Evolutionary conservation across 176 grass and related monocot species (phyloP), one percentile per base, ranked within the genome.

Genomic region (Otatea glauca): DNA sequence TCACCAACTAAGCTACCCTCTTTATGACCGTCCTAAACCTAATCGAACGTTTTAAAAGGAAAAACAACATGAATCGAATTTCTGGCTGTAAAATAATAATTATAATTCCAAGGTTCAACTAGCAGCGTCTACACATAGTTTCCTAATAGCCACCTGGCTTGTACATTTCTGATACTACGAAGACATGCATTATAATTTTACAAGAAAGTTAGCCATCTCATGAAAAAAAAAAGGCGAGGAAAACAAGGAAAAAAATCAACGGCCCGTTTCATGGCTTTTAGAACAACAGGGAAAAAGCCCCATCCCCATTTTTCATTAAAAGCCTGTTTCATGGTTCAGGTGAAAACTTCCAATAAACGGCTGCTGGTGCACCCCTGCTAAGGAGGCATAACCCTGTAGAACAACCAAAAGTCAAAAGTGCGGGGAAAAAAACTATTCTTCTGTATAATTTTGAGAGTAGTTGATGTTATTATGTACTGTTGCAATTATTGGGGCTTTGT

Each of bases 311-410:
- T 75, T 74, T 59, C 14, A 60, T 89, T 14, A 80, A 39, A 89
- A 81, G n/a, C 70, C 50, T 51, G 76, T 49, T 69, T 83, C 85
- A 81, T 68, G 59, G 44, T 86, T 90, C 32, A 82, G 61, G 21
- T 85, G 64, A 73, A 87, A 92, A 64, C 67, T 74, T 75, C 87
- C 67, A 12, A 86, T 39, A 34, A 90, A 90, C 71, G 77, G 75
- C 73, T 90, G 90, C 2, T 77, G 81, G n/a, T 88, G 88, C 50
- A 74, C 80, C 50, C 76, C 69, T 73, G 79, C 82, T 66, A 74
- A 81, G 62, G 83, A 84, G 29, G 74, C 48, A 77, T 92, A 92
- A 23, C 78, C 90, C 93, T 94, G 84, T 24, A 41, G 1, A 90
- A 85, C 47, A 78, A 84, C 73, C 10, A 60, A 29, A 88, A 48